Evolutionary conservation across 2,329 filamentous ascomycete genomes (phyloP), one percentile per base, ranked within the genome.

Genomic region (Aspergillus fumigatiaffinis): DNA sequence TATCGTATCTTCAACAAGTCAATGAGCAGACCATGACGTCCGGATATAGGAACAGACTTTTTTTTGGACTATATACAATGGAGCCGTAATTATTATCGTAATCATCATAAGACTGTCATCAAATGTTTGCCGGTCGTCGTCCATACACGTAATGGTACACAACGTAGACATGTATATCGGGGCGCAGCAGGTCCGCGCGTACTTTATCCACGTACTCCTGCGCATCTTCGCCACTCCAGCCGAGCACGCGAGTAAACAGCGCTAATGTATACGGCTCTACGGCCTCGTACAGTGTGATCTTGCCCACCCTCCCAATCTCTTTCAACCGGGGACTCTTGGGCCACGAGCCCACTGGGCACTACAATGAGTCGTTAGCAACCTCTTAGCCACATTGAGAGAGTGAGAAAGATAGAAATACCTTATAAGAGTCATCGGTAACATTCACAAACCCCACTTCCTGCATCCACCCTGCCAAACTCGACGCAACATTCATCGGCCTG

Each of bases 261-360:
- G 73, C 73, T 14, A 76, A 62, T 3, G 70, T 69, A 57, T 74
- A 75, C n/a, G 73, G 71, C 58, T 73, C 72, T 26, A 75, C 61
- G 2, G 68, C 65, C 47, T 75, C 71, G 17, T 68, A 58, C 26
- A 73, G 50, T 2, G 67, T 60, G 9, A 67, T 48, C 60, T 68
- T 69, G 50, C 67, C 66, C n/a, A 71, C 62, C 17, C 68, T 63
- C 12, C 73, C 73, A 20, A 75, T 69, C 29, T 73, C 70, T 51
- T 74, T 74, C 4, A 73, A 54, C 4, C 65, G 68, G 5, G 57
- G 63, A 50, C 68, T 66, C 52, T 71, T 73, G 3, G 72, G 62
- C 72, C 72, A 74, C 5, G 70, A 64, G 17, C 71, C 71, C 23
- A 73, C 50, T 1, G 72, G 72, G 44, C 68, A 69, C 71, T 74